Percentiles rank a stretch among this genome's conserved stretches.
Conservation (phyloP, 495 filamentous ascomycete genomes). For the Daldinia bambusicola region DNA sequence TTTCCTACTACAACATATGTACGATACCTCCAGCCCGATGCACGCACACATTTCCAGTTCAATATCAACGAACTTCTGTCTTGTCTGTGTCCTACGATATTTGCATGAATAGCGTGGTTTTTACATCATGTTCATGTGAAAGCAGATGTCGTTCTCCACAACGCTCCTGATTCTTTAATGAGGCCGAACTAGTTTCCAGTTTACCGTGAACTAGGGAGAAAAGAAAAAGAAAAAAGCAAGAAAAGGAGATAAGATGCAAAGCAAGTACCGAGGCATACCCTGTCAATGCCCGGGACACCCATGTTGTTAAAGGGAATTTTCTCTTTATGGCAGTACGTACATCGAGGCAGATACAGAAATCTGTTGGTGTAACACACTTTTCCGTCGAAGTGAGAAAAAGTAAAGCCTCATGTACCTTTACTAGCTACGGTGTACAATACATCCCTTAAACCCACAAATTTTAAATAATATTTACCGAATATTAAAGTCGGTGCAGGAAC, state of each 20-base stretch:
- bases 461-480: conserved; percentile 5
- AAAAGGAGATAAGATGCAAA: not conserved
- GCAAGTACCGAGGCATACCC: conserved; percentile 21
- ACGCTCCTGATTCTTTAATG: conserved; percentile 8
- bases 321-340: too few species aligned
- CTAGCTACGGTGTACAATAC: not conserved
- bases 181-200: not conserved
- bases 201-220: not conserved
- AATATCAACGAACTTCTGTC: not conserved
- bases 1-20: conserved; percentile 1
- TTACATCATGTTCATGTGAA: not conserved
- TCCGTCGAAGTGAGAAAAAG: not conserved
- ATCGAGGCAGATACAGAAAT: too few species aligned
- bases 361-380: not conserved
- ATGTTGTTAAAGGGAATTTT: not conserved
- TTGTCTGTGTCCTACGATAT: not conserved
- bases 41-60: not conserved
- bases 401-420: conserved; percentile 4
- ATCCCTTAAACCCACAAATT: conserved; percentile 9
- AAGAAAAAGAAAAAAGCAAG: not conserved
- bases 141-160: not conserved
- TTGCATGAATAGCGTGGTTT: not conserved
- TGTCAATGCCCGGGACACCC: conserved; percentile 8
- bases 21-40: not conserved
- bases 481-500: not conserved